phyloP scores from a whole-genome alignment of 805 yeast species.

The Sungouiozyma intestinalis region DNA sequence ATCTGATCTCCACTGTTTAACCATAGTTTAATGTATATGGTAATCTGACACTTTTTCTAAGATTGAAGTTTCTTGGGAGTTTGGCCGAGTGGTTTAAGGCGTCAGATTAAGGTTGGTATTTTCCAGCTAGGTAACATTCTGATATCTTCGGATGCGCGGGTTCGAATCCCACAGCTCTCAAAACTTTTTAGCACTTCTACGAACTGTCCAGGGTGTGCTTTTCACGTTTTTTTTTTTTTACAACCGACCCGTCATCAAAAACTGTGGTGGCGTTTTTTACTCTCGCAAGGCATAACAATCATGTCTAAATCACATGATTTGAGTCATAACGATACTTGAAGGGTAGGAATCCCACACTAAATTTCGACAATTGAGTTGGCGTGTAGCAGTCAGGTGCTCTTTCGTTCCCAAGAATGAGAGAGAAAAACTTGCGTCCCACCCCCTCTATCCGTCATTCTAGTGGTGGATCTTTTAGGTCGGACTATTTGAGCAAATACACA shows the following conservation, averaged over 20 bases:
- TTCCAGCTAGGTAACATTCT: slow-evolving; percentile 22
- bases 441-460: too few species aligned
- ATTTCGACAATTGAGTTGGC: not conserved
- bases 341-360: not conserved
- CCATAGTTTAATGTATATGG: too few species aligned
- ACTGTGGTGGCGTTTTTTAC: not conserved
- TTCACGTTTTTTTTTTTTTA: too few species aligned
- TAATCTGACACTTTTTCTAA: too few species aligned
- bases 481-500: too few species aligned
- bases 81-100: slow-evolving; percentile 39
- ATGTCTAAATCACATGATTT: too few species aligned
- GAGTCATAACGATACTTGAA: too few species aligned
- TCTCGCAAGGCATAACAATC: too few species aligned
- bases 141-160: slow-evolving; percentile 38
- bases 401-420: too few species aligned
- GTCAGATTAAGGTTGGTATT: slow-evolving; percentile 32
- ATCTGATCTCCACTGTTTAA: too few species aligned
- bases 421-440: not conserved
- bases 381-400: not conserved
- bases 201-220: not conserved
- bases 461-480: too few species aligned
- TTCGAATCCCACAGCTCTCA: slow-evolving; percentile 36
- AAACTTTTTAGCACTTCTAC: slow-evolving; percentile 5
- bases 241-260: too few species aligned
- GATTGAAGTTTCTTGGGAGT: slow-evolving; percentile 22